These are phyloP conservation scores for Beauveria caledonica DNA, from an alignment of 2,329 filamentous ascomycete genomes.

Conservation along the genomic window DNA sequence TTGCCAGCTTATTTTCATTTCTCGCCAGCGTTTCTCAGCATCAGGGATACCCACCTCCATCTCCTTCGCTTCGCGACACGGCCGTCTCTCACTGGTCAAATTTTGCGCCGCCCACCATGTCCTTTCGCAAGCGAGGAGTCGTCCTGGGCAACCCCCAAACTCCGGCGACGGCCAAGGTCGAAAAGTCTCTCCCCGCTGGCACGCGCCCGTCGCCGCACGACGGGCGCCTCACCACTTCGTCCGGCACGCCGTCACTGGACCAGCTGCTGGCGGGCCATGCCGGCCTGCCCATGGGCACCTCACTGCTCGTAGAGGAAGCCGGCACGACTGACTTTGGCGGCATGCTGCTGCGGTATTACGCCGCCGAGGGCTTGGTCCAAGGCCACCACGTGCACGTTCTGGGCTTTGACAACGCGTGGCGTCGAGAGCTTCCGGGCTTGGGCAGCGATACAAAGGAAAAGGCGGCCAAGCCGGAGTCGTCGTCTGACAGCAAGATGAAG, in stretches of 20 bases:
- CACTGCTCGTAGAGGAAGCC: slow-evolving; percentile 74
- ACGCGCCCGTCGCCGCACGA: slow-evolving; percentile 82
- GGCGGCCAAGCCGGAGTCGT: slow-evolving; percentile 30
- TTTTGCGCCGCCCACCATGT: slow-evolving; percentile 33
- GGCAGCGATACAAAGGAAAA: slow-evolving; percentile 33
- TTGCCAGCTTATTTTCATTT: neutral
- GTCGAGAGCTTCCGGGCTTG: slow-evolving; percentile 72
- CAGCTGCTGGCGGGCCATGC: slow-evolving; percentile 77
- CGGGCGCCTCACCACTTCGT: slow-evolving; percentile 81
- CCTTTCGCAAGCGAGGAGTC: slow-evolving; percentile 49
- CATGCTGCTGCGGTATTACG: slow-evolving; percentile 77
- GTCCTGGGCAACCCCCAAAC: slow-evolving; percentile 33
- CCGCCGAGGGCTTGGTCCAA: slow-evolving; percentile 86
- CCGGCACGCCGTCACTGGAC: slow-evolving; percentile 80
- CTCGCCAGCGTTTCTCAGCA: neutral
- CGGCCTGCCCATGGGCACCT: slow-evolving; percentile 74
- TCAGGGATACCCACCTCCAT: neutral
- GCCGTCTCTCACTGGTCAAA: neutral
- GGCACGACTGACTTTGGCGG: slow-evolving; percentile 93
- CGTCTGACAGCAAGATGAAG: slow-evolving; percentile 75
- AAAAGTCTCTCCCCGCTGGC: slow-evolving; percentile 34
- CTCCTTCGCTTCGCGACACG: neutral
- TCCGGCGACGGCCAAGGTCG: slow-evolving; percentile 19
- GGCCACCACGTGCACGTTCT: slow-evolving; percentile 83
- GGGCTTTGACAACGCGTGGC: slow-evolving; percentile 72